Conservation (phyloP, 2,329 filamentous ascomycete genomes). For the Aspergillus spinulosporus region DNA sequence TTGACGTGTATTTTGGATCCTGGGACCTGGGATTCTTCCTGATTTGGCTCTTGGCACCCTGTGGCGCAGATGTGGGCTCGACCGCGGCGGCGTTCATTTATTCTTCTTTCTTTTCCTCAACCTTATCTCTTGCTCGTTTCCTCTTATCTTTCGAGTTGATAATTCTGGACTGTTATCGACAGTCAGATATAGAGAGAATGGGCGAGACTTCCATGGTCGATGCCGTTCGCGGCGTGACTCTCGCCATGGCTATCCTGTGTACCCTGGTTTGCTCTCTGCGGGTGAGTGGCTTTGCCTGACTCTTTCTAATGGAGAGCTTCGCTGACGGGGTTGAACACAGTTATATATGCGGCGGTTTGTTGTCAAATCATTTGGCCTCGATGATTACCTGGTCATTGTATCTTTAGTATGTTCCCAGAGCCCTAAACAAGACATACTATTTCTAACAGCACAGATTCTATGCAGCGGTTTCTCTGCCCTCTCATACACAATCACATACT, state of each 20-base stretch:
- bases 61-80: too few relatives aligned
- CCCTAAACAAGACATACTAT: background rate
- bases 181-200: too few relatives aligned
- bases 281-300: background rate
- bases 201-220: too few relatives aligned
- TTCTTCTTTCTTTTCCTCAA: too few relatives aligned
- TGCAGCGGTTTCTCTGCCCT: background rate
- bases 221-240: background rate
- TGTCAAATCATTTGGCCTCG: conserved; percentile 16
- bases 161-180: too few relatives aligned
- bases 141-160: too few relatives aligned
- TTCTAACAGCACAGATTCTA: background rate
- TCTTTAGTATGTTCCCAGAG: conserved; percentile 9
- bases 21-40: too few relatives aligned
- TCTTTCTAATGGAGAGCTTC: background rate
- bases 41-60: too few relatives aligned
- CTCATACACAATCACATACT: background rate
- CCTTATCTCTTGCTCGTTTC: too few relatives aligned
- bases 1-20: too few relatives aligned
- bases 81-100: too few relatives aligned
- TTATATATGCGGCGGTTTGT: conserved; percentile 22
- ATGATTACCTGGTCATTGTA: conserved; percentile 21
- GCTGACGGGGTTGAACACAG: conserved; percentile 2
- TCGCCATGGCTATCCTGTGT: background rate
- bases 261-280: background rate